Evolutionary conservation across 2,329 filamentous ascomycete species (phyloP), one percentile per base, ranked within the genome.

Genomic region (Phyllosticta ampelicida): DNA sequence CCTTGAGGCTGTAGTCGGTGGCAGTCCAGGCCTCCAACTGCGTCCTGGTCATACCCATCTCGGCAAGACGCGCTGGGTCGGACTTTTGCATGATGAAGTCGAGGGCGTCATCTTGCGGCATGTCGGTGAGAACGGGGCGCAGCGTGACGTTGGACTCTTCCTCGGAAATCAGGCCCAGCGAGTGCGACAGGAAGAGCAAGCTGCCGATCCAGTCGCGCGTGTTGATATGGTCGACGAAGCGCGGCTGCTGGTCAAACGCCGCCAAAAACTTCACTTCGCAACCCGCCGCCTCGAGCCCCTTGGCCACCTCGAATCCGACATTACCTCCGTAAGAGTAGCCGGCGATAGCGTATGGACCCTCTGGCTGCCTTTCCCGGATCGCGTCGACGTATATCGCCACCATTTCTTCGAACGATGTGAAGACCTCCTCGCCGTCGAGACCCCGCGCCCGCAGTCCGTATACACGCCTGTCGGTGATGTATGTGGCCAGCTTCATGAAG

Each of bases 241-340:
- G 72, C 2, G 78, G 79, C 1, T 78, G 78, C 3, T 77, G 71
- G 63, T 82, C 60, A 79, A 72, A 51, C 62, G 67, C 5, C 69
- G 78, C 0, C 52, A 54, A 29, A 21, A 54, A 36, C n/a, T n/a
- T 29, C 16, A 54, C 52, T 29, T 54, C 52, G 50, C 73, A 69
- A 0, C 70, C 71, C 2, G 66, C 57, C 0, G 48, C 49, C 53
- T 80, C 72, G 9, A 81, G 70, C 1, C 61, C 29, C 65, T 81
- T 81, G 11, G 72, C 68, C 0, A 77, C 65, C 63, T 81, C 79
- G 59, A 80, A 82, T 0, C 77, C 75, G 0, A 81, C 59, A 64
- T 78, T 78, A 0, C 70, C 62, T 1, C 80, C 79, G 62, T 76
- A 80, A 5, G 70, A 76, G 62, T 81, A 82, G 0, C 80, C 79